Evolutionary conservation across 495 filamentous ascomycete genomes (phyloP), one percentile per base, ranked within the genome.

Genomic region (Cairneyella variabilis): DNA sequence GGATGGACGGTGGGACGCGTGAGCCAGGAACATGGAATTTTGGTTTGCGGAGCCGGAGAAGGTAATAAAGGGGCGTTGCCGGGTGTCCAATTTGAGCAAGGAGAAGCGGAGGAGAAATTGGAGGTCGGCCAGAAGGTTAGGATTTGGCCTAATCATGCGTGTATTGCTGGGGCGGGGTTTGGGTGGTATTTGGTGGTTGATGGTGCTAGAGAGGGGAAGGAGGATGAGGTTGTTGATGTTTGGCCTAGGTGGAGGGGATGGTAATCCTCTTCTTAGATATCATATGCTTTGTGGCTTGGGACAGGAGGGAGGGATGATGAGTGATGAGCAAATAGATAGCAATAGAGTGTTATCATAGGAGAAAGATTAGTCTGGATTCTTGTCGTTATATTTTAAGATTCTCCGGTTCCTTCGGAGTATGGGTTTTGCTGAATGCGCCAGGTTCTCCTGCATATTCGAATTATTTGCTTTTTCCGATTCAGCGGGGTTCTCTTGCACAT

Each of bases 71-170:
- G n/a, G n/a, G n/a, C n/a, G n/a, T n/a, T n/a, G n/a, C n/a, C n/a
- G n/a, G n/a, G n/a, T n/a, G n/a, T n/a, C n/a, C n/a, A n/a, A n/a
- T n/a, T n/a, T n/a, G n/a, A n/a, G n/a, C n/a, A n/a, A n/a, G n/a
- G n/a, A n/a, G 58, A 5, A 8, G 27, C 51, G 10, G 73, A 69
- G 0, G 26, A 47, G 12, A 57, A 53, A 61, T 63, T 88, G 72
- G 74, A 82, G 59, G 69, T 83, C 21, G 85, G 84, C 8, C 66
- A 81, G 59, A 78, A 81, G 48, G 74, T 93, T 21, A 74, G 83
- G 43, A 71, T 95, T 10, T 92, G 83, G 77, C 89, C 90, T 0
- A 95, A 95, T 61, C 91, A 96, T 68, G 79, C 87, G 34, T 95
- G 91, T 61, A 85, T 93, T 46, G 80, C 88, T 3, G 85, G 86